Evolutionary conservation across 805 yeast species (phyloP).

Genomic region (Lachancea cidri): DNA sequence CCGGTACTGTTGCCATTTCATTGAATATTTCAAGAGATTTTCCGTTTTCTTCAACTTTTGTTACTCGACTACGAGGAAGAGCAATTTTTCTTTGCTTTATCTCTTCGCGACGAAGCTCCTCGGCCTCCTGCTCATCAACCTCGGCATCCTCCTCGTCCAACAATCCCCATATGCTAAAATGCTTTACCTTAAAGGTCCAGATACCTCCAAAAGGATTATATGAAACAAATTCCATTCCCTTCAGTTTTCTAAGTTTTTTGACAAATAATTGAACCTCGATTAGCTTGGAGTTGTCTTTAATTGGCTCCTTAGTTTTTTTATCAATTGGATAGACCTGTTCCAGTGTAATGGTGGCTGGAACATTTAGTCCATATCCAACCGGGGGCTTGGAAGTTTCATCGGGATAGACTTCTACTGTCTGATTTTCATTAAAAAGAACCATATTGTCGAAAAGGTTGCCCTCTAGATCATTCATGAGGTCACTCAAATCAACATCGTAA

Average conservation of each 20-base stretch:
- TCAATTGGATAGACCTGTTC: constrained; percentile 53
- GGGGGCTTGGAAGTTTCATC: constrained; percentile 50
- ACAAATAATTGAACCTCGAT: constrained; percentile 45
- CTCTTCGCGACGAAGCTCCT: constrained; percentile 13
- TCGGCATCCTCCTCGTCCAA: constrained; percentile 59
- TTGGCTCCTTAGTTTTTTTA: constrained; percentile 24
- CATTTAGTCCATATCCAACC: constrained; percentile 64
- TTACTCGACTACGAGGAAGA: constrained; percentile 2
- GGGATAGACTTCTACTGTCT: constrained; percentile 60
- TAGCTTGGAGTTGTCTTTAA: constrained; percentile 32
- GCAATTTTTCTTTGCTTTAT: constrained; percentile 6
- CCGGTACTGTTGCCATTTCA: no score
- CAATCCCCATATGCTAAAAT: constrained; percentile 93
- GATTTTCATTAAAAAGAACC: constrained; percentile 42
- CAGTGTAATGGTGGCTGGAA: constrained; percentile 67
- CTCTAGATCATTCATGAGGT: constrained; percentile 38
- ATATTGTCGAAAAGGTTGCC: constrained; percentile 37
- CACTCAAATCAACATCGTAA: constrained; percentile 63
- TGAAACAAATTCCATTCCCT: constrained; percentile 75
- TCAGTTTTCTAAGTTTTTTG: constrained; percentile 44
- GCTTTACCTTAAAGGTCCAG: constrained; percentile 82
- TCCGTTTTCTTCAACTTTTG: neutral
- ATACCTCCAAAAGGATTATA: constrained; percentile 69
- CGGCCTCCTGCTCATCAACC: constrained; percentile 44
- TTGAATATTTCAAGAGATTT: no score